These are phyloP conservation scores for Mycena rosella DNA, from an alignment of 768 basidiomycete genomes.

Conservation along the genomic window DNA sequence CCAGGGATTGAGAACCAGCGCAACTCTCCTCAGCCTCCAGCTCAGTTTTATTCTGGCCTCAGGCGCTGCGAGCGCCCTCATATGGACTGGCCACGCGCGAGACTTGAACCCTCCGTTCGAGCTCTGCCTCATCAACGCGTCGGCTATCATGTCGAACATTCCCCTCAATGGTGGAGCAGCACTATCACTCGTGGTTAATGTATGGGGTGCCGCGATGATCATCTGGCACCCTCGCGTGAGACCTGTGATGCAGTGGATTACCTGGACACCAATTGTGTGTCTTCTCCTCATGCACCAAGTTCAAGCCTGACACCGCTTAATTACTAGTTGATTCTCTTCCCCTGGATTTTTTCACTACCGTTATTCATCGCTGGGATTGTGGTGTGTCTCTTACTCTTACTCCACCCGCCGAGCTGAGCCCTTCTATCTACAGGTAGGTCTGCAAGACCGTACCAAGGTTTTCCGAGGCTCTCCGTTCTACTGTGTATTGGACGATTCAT, in stretches of 20 bases:
- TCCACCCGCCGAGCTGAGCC: background rate
- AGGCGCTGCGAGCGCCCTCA: conserved; percentile 8
- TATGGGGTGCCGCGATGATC: conserved; percentile 24
- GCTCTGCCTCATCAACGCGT: conserved; percentile 29
- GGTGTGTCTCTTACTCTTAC: conserved; percentile 2
- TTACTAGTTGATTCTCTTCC: conserved; percentile 18
- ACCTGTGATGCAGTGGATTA: conserved; percentile 7
- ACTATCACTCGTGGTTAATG: conserved; percentile 12
- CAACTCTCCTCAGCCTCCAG: conserved; percentile 24
- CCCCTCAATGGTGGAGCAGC: conserved; percentile 28
- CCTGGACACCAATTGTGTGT: conserved; percentile 29
- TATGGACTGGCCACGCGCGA: conserved; percentile 32
- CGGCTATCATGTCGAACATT: conserved; percentile 15
- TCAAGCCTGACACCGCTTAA: background rate
- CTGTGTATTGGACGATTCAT: conserved; percentile 15
- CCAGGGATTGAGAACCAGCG: conserved; percentile 7
- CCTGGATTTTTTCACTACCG: conserved; percentile 12
- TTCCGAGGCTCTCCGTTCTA: conserved; percentile 34
- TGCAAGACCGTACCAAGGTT: conserved; percentile 12
- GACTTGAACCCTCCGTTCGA: conserved; percentile 20
- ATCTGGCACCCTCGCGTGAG: conserved; percentile 8
- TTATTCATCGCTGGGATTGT: conserved; percentile 19
- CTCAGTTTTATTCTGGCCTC: conserved; percentile 23
- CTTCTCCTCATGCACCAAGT: background rate
- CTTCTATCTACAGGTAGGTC: conserved; percentile 1